Evolutionary conservation across 305 asterid genomes (phyloP).

Genomic region (Nicotiana rustica): DNA sequence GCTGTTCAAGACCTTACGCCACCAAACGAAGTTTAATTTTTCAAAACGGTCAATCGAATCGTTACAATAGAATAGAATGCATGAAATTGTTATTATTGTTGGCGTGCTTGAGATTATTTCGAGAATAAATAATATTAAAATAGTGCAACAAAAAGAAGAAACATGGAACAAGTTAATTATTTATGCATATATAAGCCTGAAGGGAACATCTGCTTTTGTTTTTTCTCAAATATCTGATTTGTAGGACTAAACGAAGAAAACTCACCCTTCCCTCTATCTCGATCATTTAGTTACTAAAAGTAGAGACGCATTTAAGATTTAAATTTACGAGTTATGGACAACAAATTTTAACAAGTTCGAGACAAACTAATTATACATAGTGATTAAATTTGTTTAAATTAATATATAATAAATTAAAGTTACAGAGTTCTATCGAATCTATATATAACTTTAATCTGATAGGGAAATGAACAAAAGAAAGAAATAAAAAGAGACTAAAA

Average conservation of each 20-base stretch:
- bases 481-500: slow-evolving; percentile 25
- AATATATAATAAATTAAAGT: neutral
- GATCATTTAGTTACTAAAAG: no score
- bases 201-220: neutral
- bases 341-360: no score
- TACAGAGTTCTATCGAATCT: neutral
- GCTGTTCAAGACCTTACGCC: no score
- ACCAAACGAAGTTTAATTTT: no score
- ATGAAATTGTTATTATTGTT: neutral
- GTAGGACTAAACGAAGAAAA: neutral
- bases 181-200: neutral
- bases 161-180: neutral
- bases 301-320: neutral
- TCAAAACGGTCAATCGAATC: no score
- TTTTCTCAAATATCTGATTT: neutral
- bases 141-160: neutral
- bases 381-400: no score
- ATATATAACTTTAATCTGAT: no score
- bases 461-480: neutral
- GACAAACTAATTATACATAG: no score
- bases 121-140: neutral
- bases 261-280: neutral
- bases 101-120: neutral
- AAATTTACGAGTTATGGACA: neutral
- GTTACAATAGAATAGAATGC: neutral